These are phyloP conservation scores for Elaeis guineensis DNA, from an alignment of 176 grass and related monocot species.

Conservation along the genomic window DNA sequence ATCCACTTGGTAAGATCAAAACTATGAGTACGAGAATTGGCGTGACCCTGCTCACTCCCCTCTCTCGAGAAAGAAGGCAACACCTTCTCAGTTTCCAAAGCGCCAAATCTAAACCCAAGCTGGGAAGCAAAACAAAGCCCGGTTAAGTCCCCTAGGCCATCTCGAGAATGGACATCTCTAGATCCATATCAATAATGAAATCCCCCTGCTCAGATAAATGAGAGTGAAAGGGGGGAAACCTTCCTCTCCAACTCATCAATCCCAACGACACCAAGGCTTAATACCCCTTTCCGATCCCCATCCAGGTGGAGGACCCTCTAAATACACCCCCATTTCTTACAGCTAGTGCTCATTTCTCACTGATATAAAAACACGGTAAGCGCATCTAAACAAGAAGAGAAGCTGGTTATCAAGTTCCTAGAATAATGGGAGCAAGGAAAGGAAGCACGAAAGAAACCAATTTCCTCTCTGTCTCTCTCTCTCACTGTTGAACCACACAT, in stretches of 20 bases:
- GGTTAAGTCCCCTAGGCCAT: constrained; percentile 2
- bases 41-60: neutral
- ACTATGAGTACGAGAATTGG: constrained; percentile 16
- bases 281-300: no score
- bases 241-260: constrained; percentile 12
- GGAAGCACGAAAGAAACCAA: neutral
- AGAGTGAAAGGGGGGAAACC: constrained; percentile 9
- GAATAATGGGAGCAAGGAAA: neutral
- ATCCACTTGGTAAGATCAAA: no score
- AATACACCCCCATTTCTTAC: no score
- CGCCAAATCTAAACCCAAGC: constrained; percentile 12
- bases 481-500: constrained; percentile 9
- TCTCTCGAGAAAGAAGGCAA: neutral
- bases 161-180: constrained; percentile 19
- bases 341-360: no score
- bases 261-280: neutral
- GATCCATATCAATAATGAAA: constrained; percentile 10
- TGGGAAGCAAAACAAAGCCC: neutral
- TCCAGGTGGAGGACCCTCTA: no score
- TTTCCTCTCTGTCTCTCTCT: neutral
- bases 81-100: constrained; percentile 1
- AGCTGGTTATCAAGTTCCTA: no score
- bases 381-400: no score
- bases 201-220: constrained; percentile 19
- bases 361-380: no score